These are phyloP conservation scores for Trametes gibbosa DNA, from an alignment of 768 basidiomycete species.

Conservation along the genomic window DNA sequence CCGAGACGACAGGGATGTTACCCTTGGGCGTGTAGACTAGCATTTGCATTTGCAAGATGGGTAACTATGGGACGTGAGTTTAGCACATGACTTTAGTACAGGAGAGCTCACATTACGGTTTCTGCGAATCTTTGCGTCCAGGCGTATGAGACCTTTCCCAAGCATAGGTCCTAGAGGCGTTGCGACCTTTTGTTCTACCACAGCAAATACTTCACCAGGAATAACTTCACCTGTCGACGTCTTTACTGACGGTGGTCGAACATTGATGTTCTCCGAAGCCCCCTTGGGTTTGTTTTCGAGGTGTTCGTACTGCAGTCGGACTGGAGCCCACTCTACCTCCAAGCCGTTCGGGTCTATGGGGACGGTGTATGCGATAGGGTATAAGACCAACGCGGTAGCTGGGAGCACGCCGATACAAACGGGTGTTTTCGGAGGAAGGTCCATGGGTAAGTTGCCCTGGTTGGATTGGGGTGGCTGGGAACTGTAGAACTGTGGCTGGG, in stretches of 20 bases:
- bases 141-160: constrained; percentile 75
- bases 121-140: constrained; percentile 74
- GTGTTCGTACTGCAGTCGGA: constrained; percentile 71
- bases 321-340: constrained; percentile 64
- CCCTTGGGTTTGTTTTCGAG: constrained; percentile 48
- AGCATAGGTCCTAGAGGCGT: constrained; percentile 79
- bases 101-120: constrained; percentile 52
- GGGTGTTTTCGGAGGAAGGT: constrained; percentile 75
- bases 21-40: constrained; percentile 94
- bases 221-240: constrained; percentile 50
- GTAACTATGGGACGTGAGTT: constrained; percentile 49
- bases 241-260: constrained; percentile 59
- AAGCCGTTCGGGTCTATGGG: constrained; percentile 31
- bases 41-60: constrained; percentile 80
- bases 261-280: constrained; percentile 70
- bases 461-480: constrained; percentile 1
- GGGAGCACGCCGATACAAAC: constrained; percentile 85
- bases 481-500: constrained; percentile 4
- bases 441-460: constrained; percentile 42
- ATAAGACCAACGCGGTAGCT: constrained; percentile 84
- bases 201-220: constrained; percentile 69
- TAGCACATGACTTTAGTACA: constrained; percentile 1
- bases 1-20: constrained; percentile 80
- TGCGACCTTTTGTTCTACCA: constrained; percentile 85
- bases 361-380: constrained; percentile 68